phyloP scores from a whole-genome alignment of 768 basidiomycete genomes.

The Russula sp. region DNA sequence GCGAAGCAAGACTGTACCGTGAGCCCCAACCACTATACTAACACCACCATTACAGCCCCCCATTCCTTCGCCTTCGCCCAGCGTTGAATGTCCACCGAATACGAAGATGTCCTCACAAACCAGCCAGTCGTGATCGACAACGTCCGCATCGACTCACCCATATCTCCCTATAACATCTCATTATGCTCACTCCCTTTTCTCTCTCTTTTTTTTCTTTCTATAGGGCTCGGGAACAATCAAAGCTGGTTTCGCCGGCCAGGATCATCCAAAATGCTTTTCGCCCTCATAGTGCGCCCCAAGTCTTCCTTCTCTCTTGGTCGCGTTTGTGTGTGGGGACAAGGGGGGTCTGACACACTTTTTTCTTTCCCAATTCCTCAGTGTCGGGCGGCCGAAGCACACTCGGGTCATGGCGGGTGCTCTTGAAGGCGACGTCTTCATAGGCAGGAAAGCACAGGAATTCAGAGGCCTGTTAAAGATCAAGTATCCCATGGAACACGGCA shows the following conservation, averaged over 20 bases:
- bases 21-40: neutral
- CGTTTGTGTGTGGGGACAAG: slow-evolving; percentile 7
- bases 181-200: slow-evolving; percentile 34
- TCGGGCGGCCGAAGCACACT: slow-evolving; percentile 95
- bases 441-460: slow-evolving; percentile 91
- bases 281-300: slow-evolving; percentile 86
- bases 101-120: slow-evolving; percentile 93
- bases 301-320: slow-evolving; percentile 27
- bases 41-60: neutral
- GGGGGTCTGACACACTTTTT: neutral
- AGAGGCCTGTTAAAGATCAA: slow-evolving; percentile 95
- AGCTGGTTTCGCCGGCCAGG: slow-evolving; percentile 98
- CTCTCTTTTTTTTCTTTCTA: slow-evolving; percentile 2
- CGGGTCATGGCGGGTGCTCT: slow-evolving; percentile 97
- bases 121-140: slow-evolving; percentile 99
- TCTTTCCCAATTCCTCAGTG: slow-evolving; percentile 45
- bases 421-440: slow-evolving; percentile 96
- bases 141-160: slow-evolving; percentile 47
- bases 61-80: slow-evolving; percentile 2
- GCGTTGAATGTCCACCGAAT: slow-evolving; percentile 71
- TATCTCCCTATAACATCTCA: slow-evolving; percentile 21
- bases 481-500: slow-evolving; percentile 99
- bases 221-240: slow-evolving; percentile 99
- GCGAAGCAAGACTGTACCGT: neutral
- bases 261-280: slow-evolving; percentile 99